phyloP scores from a whole-genome alignment of 139 green algal genomes.

The Deuterostichococcus epilithicus region DNA sequence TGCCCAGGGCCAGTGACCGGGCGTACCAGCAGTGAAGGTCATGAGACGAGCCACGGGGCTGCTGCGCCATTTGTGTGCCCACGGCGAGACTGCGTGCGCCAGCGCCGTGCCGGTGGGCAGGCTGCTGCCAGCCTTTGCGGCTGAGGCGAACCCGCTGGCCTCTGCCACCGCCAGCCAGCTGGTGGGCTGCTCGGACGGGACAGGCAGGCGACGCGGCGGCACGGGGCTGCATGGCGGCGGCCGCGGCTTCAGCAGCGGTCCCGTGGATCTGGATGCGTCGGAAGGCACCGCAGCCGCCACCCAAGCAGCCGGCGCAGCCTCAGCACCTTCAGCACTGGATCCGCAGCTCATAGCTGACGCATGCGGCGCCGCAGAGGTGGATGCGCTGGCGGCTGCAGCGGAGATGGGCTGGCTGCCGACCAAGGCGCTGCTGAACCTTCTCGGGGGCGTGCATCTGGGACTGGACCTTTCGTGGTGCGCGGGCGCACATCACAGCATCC shows the following conservation, averaged over 20 bases:
- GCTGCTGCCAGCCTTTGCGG: too few species aligned
- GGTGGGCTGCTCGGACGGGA: background rate
- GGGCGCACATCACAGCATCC: too few species aligned
- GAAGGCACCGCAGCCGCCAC: background rate
- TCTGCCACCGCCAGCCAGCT: background rate
- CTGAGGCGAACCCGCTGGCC: background rate
- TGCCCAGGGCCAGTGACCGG: too few species aligned
- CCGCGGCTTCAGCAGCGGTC: background rate
- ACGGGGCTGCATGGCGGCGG: background rate
- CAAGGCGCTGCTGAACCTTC: conserved; percentile 45
- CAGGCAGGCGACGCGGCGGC: too few species aligned
- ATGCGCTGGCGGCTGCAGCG: conserved; percentile 33
- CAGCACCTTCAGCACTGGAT: background rate
- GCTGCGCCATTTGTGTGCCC: background rate
- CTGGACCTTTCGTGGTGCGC: conserved; percentile 61
- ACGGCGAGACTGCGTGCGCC: background rate
- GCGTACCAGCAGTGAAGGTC: too few species aligned
- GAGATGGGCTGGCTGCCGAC: conserved; percentile 49
- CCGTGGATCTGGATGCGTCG: background rate
- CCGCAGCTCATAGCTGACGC: conserved; percentile 29
- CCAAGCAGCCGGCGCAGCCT: background rate
- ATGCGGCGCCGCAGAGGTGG: conserved; percentile 24
- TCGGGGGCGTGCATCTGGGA: conserved; percentile 42
- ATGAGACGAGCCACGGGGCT: background rate
- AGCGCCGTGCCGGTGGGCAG: background rate